Percentiles rank a stretch among this genome's conserved stretches.
Conservation (phyloP, 1,284 basidiomycete genomes). For the Xerocomus nothofagi region DNA sequence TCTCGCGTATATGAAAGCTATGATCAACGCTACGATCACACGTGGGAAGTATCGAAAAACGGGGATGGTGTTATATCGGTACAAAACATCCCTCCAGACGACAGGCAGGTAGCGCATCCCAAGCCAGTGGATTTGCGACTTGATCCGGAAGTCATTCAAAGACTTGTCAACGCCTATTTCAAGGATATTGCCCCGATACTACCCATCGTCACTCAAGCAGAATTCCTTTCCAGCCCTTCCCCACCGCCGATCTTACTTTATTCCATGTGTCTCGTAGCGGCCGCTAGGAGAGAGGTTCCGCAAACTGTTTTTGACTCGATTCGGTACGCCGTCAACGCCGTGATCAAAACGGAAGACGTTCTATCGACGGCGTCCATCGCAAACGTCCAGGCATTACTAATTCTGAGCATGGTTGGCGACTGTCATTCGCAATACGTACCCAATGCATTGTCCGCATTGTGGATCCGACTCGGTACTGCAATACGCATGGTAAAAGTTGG, state of each 20-base stretch:
- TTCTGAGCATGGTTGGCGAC: slow-evolving; percentile 79
- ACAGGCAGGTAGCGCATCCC: slow-evolving; percentile 51
- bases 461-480: slow-evolving; percentile 75
- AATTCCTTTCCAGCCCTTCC: slow-evolving; percentile 76
- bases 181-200: slow-evolving; percentile 80
- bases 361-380: slow-evolving; percentile 83
- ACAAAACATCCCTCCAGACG: slow-evolving; percentile 59
- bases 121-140: slow-evolving; percentile 68
- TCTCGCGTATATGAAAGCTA: slow-evolving; percentile 83
- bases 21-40: slow-evolving; percentile 81
- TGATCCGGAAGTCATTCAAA: slow-evolving; percentile 78
- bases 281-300: slow-evolving; percentile 81
- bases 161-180: slow-evolving; percentile 91
- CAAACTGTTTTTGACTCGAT: slow-evolving; percentile 83
- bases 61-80: slow-evolving; percentile 91
- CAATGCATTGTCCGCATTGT: slow-evolving; percentile 72
- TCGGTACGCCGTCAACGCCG: slow-evolving; percentile 78
- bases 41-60: slow-evolving; percentile 77
- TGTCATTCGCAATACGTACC: slow-evolving; percentile 79
- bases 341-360: slow-evolving; percentile 89
- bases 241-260: slow-evolving; percentile 85
- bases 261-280: slow-evolving; percentile 89
- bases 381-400: slow-evolving; percentile 88
- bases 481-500: slow-evolving; percentile 74
- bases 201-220: slow-evolving; percentile 83